Evolutionary conservation across 768 basidiomycete species (phyloP).

Genomic region (Lentinula raphanica): DNA sequence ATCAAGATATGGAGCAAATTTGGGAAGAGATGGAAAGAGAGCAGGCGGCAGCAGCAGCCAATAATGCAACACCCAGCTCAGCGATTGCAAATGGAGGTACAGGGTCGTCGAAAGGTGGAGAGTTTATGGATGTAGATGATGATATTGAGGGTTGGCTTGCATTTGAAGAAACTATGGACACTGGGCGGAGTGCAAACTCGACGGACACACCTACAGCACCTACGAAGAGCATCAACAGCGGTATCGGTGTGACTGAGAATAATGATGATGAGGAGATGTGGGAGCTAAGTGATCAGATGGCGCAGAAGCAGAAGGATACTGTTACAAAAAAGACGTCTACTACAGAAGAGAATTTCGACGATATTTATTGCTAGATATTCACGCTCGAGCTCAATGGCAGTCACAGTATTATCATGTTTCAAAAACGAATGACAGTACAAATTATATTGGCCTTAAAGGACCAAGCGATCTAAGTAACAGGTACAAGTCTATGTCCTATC

Average conservation of each 20-base stretch:
- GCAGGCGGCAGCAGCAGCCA: not conserved
- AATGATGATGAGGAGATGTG: constrained; percentile 68
- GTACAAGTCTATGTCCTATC: not conserved
- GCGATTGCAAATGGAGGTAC: constrained; percentile 9
- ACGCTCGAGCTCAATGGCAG: not conserved
- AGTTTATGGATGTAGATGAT: constrained; percentile 26
- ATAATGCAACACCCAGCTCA: not conserved
- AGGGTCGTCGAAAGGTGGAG: not conserved
- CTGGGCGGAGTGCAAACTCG: not conserved
- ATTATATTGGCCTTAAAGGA: not conserved
- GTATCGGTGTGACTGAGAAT: not conserved
- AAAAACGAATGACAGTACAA: not conserved
- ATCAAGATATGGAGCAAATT: constrained; percentile 11
- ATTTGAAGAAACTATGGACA: constrained; percentile 15
- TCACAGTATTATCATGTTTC: not conserved
- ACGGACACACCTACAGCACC: not conserved
- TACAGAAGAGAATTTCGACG: not conserved
- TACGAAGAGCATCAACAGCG: constrained; percentile 9
- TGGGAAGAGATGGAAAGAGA: constrained; percentile 2
- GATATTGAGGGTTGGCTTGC: constrained; percentile 36
- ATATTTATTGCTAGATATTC: not conserved
- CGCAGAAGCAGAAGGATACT: too few species aligned
- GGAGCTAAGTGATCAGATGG: constrained; percentile 59
- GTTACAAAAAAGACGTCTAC: too few species aligned
- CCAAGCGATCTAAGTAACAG: not conserved